phyloP scores from a whole-genome alignment of 2,329 filamentous ascomycete species.

The Pleochaeta shiraiana region DNA sequence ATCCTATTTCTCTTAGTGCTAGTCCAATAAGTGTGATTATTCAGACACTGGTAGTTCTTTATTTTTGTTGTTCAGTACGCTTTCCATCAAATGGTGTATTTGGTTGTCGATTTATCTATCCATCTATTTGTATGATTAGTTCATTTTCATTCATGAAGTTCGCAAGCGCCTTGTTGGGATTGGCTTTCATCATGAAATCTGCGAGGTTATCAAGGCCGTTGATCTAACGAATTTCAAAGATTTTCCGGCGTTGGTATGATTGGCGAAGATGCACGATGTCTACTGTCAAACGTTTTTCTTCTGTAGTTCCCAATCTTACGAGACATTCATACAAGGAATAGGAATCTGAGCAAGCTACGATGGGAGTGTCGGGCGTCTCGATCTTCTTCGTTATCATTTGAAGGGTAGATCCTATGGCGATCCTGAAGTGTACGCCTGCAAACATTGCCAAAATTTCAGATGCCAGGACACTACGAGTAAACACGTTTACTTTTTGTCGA shows the following conservation, averaged over 20 bases:
- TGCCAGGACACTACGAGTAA: conserved; percentile 8
- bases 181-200: background rate
- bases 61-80: background rate
- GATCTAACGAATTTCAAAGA: background rate
- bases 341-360: too few species aligned
- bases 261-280: background rate
- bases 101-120: background rate
- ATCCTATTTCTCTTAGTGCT: too few species aligned
- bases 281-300: background rate
- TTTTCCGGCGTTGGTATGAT: background rate
- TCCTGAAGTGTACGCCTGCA: too few species aligned
- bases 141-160: background rate
- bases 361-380: too few species aligned
- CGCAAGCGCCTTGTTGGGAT: background rate
- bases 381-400: too few species aligned
- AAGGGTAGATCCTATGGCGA: too few species aligned
- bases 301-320: background rate
- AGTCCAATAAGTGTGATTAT: too few species aligned
- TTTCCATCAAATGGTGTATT: background rate
- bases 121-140: background rate
- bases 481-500: conserved; percentile 4
- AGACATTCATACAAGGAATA: too few species aligned
- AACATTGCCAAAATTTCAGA: conserved; percentile 9
- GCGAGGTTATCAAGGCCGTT: background rate
- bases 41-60: background rate